phyloP scores from a whole-genome alignment of 805 yeast species.

The Ogataea allantospora region DNA sequence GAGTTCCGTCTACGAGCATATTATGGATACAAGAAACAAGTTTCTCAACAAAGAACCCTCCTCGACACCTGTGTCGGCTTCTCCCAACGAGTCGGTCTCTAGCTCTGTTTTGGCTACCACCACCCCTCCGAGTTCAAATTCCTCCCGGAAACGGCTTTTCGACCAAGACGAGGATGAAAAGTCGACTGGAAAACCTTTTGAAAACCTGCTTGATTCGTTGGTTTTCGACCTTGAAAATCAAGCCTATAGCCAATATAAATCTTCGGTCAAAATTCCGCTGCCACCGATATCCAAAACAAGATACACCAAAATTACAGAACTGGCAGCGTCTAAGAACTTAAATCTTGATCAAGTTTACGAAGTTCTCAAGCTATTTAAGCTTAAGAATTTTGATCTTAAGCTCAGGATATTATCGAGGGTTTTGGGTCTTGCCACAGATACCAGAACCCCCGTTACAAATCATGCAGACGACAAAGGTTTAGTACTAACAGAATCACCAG shows the following conservation, averaged over 20 bases:
- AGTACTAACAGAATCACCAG: constrained; percentile 19
- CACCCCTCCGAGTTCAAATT: constrained; percentile 7
- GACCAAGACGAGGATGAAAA: constrained; percentile 3
- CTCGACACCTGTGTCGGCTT: constrained; percentile 1
- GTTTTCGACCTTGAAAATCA: constrained; percentile 7
- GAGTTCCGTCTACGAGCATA: background rate
- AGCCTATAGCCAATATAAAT: constrained; percentile 13
- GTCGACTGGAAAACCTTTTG: background rate
- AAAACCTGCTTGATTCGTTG: constrained; percentile 1
- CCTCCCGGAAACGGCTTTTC: constrained; percentile 2
- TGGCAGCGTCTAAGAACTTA: constrained; percentile 19
- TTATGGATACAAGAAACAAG: background rate
- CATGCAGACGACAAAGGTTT: constrained; percentile 24
- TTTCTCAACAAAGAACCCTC: background rate
- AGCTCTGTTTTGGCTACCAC: constrained; percentile 1
- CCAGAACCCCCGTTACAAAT: background rate
- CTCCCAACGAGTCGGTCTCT: constrained; percentile 2
- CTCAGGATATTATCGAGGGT: constrained; percentile 22
- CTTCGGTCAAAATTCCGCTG: constrained; percentile 17
- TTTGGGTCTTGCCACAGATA: constrained; percentile 15
- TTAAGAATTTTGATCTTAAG: constrained; percentile 26
- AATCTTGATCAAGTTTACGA: constrained; percentile 19
- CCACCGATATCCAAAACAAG: constrained; percentile 15
- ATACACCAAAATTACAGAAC: constrained; percentile 12
- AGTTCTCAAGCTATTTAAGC: constrained; percentile 23